Evolutionary conservation across 495 filamentous ascomycete species (phyloP).

Genomic region (Daldinia caldariorum): DNA sequence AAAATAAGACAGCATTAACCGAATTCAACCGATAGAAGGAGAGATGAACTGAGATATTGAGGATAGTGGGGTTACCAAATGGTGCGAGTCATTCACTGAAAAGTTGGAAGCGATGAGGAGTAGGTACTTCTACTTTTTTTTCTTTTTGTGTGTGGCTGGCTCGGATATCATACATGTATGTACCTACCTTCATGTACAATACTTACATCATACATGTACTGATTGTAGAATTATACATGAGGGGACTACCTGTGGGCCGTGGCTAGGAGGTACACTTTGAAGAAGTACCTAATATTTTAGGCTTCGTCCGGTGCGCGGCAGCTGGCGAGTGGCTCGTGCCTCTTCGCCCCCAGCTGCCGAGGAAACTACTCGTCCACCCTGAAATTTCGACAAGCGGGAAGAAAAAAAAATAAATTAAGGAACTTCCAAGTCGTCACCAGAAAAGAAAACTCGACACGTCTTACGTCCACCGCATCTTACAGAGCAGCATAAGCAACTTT

Average conservation of each 20-base stretch:
- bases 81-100: too few species aligned
- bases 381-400: constrained; percentile 38
- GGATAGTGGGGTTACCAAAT: too few species aligned
- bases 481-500: constrained; percentile 18
- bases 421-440: constrained; percentile 40
- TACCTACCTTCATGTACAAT: too few species aligned
- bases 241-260: constrained; percentile 12
- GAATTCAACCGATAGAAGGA: too few species aligned
- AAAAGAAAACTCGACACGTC: constrained; percentile 19
- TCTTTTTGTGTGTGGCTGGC: constrained; percentile 1
- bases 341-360: constrained; percentile 16
- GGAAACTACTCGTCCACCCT: constrained; percentile 34
- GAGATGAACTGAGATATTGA: too few species aligned
- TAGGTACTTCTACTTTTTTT: too few species aligned
- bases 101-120: too few species aligned
- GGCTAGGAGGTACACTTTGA: background rate
- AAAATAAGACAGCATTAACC: too few species aligned
- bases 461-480: constrained; percentile 18
- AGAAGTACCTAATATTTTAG: background rate
- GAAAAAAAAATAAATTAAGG: constrained; percentile 32
- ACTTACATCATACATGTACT: too few species aligned
- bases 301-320: background rate
- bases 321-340: constrained; percentile 5
- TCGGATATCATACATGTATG: background rate
- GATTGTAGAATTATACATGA: background rate